These are phyloP conservation scores for Aphanomyces euteiches DNA, from an alignment of 352 stramenopile genomes.

Conservation along the genomic window DNA sequence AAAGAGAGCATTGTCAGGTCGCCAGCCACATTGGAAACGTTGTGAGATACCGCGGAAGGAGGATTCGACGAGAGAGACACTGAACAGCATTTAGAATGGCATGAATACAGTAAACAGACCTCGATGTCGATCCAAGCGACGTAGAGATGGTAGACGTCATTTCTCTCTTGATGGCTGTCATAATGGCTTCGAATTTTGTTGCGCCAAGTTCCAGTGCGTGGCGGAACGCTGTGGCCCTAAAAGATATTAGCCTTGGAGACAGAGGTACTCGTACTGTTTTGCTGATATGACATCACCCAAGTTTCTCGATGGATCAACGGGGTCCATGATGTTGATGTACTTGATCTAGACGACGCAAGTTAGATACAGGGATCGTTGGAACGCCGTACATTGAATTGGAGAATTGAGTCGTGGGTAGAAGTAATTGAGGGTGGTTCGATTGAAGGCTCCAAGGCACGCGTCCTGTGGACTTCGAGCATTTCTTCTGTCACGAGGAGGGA, in stretches of 20 bases:
- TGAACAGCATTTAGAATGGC: neutral
- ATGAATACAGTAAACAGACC: neutral
- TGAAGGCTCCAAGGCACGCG: neutral
- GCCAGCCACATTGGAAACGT: slow-evolving; percentile 39
- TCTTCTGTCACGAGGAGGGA: neutral
- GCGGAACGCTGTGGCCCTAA: slow-evolving; percentile 32
- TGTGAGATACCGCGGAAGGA: slow-evolving; percentile 38
- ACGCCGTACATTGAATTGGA: slow-evolving; percentile 14
- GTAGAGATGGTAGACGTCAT: slow-evolving; percentile 28
- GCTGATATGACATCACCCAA: slow-evolving; percentile 33
- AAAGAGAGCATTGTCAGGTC: slow-evolving; percentile 35
- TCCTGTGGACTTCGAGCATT: neutral
- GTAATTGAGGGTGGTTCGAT: neutral
- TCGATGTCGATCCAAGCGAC: slow-evolving; percentile 33
- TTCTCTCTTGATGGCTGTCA: slow-evolving; percentile 32
- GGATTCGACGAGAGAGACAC: slow-evolving; percentile 37
- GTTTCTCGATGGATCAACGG: slow-evolving; percentile 38
- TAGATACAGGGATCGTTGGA: neutral
- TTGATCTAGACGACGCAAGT: slow-evolving; percentile 24
- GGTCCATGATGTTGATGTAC: slow-evolving; percentile 45
- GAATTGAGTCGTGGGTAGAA: slow-evolving; percentile 22
- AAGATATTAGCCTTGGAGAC: no score
- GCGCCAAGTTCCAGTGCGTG: slow-evolving; percentile 34
- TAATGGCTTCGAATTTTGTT: slow-evolving; percentile 29
- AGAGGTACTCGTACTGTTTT: slow-evolving; percentile 14